A percentile compares a stretch with the other conserved stretches of the same genome.
These are phyloP conservation scores for Isatis lusitanica DNA, from an alignment of 441 rosid species.

Conservation along the genomic window DNA sequence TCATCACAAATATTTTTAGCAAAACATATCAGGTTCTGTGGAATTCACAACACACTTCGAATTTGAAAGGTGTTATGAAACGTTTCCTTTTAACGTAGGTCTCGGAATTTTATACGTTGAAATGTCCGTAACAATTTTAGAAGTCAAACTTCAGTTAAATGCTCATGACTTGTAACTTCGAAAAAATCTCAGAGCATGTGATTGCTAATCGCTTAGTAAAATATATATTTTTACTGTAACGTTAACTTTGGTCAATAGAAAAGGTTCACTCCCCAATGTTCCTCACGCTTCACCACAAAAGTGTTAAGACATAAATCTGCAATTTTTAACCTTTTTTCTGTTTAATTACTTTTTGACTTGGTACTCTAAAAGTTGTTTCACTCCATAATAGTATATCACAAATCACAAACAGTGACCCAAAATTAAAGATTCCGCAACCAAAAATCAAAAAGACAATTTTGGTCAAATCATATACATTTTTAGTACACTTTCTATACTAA, in stretches of 20 bases:
- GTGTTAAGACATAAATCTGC: background rate
- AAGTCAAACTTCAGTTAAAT: background rate
- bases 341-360: conserved; percentile 33
- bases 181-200: conserved; percentile 23
- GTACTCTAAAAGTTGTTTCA: conserved; percentile 12
- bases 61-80: background rate
- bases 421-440: conserved; percentile 14
- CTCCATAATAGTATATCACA: conserved; percentile 1
- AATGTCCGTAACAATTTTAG: background rate
- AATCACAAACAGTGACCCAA: conserved; percentile 13
- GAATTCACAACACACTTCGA: background rate
- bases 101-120: background rate
- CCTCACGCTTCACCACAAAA: conserved; percentile 37
- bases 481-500: conserved; percentile 25
- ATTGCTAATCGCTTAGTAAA: background rate
- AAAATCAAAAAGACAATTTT: conserved; percentile 9
- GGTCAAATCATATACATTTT: conserved; percentile 37
- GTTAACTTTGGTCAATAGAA: conserved; percentile 25
- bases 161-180: background rate
- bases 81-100: background rate
- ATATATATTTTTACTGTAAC: background rate
- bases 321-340: conserved; percentile 20
- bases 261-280: conserved; percentile 35
- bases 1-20: background rate
- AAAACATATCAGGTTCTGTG: background rate